phyloP scores from a whole-genome alignment of 1,139 yeast genomes.

The Kodamaea plutei region DNA sequence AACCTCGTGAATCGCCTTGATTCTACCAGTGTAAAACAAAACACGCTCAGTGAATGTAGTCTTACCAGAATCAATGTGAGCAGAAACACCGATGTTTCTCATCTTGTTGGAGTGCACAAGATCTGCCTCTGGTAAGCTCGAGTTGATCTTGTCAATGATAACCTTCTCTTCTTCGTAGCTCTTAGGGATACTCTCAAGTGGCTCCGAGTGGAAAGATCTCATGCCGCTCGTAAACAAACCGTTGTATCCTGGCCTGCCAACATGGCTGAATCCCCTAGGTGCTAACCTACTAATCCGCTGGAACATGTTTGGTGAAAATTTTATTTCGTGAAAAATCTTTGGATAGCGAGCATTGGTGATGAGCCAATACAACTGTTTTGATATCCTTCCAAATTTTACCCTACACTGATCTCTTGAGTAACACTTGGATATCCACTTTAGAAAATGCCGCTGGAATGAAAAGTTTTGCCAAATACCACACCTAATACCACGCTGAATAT shows the following conservation, averaged over 20 bases:
- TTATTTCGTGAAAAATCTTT: not conserved
- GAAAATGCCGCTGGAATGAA: too few species aligned
- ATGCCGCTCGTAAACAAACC: conserved; percentile 3
- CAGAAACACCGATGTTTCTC: conserved; percentile 96
- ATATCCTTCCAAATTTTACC: too few species aligned
- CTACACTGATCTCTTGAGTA: too few species aligned
- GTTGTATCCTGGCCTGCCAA: conserved; percentile 1
- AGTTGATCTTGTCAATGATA: conserved; percentile 56
- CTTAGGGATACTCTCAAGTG: conserved; percentile 20
- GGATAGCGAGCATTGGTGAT: not conserved
- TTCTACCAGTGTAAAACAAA: conserved; percentile 91
- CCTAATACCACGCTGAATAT: too few species aligned
- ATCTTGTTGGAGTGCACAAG: conserved; percentile 48
- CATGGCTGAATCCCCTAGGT: conserved; percentile 2
- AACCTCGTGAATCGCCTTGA: conserved; percentile 96
- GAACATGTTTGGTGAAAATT: conserved; percentile 1
- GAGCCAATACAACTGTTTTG: too few species aligned
- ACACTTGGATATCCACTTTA: too few species aligned
- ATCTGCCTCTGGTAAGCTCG: conserved; percentile 57
- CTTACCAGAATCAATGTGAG: conserved; percentile 85
- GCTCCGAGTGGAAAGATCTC: conserved; percentile 4
- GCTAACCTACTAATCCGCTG: conserved; percentile 4
- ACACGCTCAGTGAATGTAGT: conserved; percentile 95
- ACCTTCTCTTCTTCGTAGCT: conserved; percentile 72
- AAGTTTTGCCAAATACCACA: too few species aligned